Percentiles rank a stretch among this genome's conserved stretches.
phyloP scores from a whole-genome alignment of 805 yeast genomes.

The Wickerhamomyces chaumierensis region DNA sequence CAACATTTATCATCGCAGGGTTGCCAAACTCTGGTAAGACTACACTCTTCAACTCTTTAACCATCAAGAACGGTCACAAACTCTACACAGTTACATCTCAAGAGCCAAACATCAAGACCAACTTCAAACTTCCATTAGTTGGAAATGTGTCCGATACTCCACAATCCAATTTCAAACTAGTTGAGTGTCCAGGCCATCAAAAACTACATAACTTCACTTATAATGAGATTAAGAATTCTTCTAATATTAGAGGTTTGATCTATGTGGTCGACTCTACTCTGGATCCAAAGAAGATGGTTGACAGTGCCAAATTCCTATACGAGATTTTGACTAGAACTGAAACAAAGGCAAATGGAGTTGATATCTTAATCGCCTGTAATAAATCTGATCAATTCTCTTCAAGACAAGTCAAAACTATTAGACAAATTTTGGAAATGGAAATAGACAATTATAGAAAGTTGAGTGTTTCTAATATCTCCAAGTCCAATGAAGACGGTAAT shows the following conservation, averaged over 20 bases:
- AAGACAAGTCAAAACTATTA: constrained; percentile 55
- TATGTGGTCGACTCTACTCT: constrained; percentile 71
- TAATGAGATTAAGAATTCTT: constrained; percentile 32
- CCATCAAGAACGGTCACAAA: constrained; percentile 13
- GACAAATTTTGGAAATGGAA: constrained; percentile 49
- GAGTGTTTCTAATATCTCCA: constrained; percentile 27
- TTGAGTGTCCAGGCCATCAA: constrained; percentile 85
- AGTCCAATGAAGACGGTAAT: constrained; percentile 19
- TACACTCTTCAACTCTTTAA: constrained; percentile 30
- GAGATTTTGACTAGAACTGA: constrained; percentile 55
- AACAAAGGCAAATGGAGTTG: constrained; percentile 54
- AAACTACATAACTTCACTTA: constrained; percentile 52
- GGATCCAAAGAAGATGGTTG: constrained; percentile 34
- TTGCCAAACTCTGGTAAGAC: constrained; percentile 62
- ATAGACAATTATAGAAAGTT: constrained; percentile 43
- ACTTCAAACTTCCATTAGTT: constrained; percentile 29
- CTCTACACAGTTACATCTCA: constrained; percentile 39
- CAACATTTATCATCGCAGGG: constrained; percentile 56
- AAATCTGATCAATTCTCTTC: constrained; percentile 81
- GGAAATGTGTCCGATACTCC: constrained; percentile 13
- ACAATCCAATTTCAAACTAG: constrained; percentile 34
- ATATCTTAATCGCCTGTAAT: constrained; percentile 70
- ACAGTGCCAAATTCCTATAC: constrained; percentile 47
- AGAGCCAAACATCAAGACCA: constrained; percentile 29
- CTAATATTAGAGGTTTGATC: constrained; percentile 52